These are phyloP conservation scores for Pichia thaimueangensis DNA, from an alignment of 805 yeast genomes.

Conservation along the genomic window DNA sequence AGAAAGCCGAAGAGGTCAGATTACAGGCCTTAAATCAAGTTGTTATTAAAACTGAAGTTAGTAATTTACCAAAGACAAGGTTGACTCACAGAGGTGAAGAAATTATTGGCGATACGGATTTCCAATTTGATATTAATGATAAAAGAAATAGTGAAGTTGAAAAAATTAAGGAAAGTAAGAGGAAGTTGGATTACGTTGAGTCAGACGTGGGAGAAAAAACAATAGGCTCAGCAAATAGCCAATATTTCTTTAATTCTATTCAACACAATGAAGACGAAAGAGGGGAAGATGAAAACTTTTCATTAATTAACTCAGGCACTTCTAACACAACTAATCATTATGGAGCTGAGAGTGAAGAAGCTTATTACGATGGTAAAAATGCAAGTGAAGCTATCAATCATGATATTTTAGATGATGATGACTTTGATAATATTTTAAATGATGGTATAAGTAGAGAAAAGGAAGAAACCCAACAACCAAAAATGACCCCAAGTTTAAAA, in stretches of 20 bases:
- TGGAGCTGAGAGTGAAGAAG: too few species aligned
- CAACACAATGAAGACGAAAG: too few species aligned
- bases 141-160: slow-evolving; percentile 22
- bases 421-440: slow-evolving; percentile 15
- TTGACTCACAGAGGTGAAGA: slow-evolving; percentile 89
- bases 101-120: slow-evolving; percentile 51
- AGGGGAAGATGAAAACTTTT: too few species aligned
- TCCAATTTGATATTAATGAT: slow-evolving; percentile 24
- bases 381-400: slow-evolving; percentile 10
- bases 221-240: too few species aligned
- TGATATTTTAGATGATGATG: slow-evolving; percentile 16
- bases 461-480: background rate
- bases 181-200: too few species aligned
- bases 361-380: too few species aligned
- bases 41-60: slow-evolving; percentile 42
- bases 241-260: too few species aligned
- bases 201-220: too few species aligned
- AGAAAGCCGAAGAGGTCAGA: slow-evolving; percentile 64
- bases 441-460: background rate
- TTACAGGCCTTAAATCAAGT: slow-evolving; percentile 62
- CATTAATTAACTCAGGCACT: too few species aligned
- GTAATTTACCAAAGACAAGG: slow-evolving; percentile 52
- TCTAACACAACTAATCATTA: too few species aligned
- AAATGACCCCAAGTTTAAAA: too few species aligned
- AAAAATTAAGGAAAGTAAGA: slow-evolving; percentile 16